Evolutionary conservation across 1,284 basidiomycete species (phyloP), one percentile per base, ranked within the genome.

Genomic region (Tremellales sp.): DNA sequence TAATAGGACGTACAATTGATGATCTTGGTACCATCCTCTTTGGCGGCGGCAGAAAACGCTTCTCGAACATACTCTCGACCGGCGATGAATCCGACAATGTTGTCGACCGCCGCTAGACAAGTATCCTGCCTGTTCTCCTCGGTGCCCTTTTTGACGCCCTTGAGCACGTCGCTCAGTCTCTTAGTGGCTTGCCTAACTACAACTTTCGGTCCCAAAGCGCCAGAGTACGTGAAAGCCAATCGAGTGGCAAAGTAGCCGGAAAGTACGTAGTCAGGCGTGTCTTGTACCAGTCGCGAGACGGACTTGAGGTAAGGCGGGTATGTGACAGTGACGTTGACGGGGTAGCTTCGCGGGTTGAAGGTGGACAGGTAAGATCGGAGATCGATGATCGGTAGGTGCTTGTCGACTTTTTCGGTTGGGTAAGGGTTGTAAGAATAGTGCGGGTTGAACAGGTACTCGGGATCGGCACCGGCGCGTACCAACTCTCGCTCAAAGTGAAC

Each of bases 341-440:
- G 93, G 76, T 82, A 90, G 48, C 76, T 76, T 35, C 88, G 82
- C 13, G 89, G 85, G 0, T 86, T 82, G 64, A 92, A 90, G 0
- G 86, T 78, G 1, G 90, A 82, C 54, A 97, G 84, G 74, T 96
- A 97, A 25, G 82, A 78, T 0, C 81, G 77, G 75, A 96, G 89
- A 63, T 88, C 79, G 59, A 97, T 81, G 64, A 90, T 82, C 1
- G 85, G 81, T 15, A 97, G 76, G 3, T 84, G 76, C 7, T 79
- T 75, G n/a, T 84, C 82, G 45, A 94, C 78, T 46, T 86, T 84
- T 49, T 80, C 77, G 52, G 89, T 76, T 0, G 80, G 75, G 40
- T 81, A 79, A 2, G 91, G 91, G 71, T 98, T 97, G 77, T 98
- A 97, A 0, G 89, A 87, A 41, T 79, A 84, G 48, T 89, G 77